A percentile compares a stretch with the other conserved stretches of the same genome.
Evolutionary conservation across 1,284 basidiomycete species (phyloP).

Genomic region (Malassezia globosa): DNA sequence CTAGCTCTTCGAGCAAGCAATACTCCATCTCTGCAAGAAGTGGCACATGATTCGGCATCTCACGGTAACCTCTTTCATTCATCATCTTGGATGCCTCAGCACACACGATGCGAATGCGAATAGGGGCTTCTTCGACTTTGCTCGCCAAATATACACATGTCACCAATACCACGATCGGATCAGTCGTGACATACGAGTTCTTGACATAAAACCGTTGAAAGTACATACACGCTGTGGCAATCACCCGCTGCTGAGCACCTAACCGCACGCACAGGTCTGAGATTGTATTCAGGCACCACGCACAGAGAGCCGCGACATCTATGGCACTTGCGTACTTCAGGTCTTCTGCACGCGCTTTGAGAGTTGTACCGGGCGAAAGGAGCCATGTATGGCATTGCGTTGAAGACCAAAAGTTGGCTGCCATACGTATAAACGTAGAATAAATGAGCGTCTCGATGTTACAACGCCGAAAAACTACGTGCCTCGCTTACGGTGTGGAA

Average conservation of each 20-base stretch:
- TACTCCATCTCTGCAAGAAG: conserved; percentile 98
- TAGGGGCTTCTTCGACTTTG: conserved; percentile 88
- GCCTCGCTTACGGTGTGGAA: background rate
- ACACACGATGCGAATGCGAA: conserved; percentile 82
- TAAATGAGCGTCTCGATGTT: background rate
- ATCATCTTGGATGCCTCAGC: conserved; percentile 57
- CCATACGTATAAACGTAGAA: conserved; percentile 6
- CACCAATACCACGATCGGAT: conserved; percentile 79
- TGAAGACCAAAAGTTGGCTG: conserved; percentile 18
- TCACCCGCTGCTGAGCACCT: conserved; percentile 70
- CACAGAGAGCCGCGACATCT: conserved; percentile 33
- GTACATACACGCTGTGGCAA: conserved; percentile 84
- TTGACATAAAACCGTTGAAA: conserved; percentile 74
- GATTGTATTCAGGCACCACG: conserved; percentile 51
- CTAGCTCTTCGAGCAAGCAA: conserved; percentile 88
- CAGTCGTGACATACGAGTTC: conserved; percentile 69
- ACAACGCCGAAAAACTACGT: background rate
- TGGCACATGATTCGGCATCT: conserved; percentile 66
- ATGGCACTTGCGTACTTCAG: conserved; percentile 24
- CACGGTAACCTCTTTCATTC: conserved; percentile 22
- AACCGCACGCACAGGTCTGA: conserved; percentile 76
- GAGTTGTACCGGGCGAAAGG: conserved; percentile 29
- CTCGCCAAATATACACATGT: conserved; percentile 91
- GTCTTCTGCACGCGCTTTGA: conserved; percentile 33
- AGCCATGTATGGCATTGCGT: conserved; percentile 36